Base-by-base conservation (phyloP, 345 rosid genomes). In the Lumnitzera littorea region DNA sequence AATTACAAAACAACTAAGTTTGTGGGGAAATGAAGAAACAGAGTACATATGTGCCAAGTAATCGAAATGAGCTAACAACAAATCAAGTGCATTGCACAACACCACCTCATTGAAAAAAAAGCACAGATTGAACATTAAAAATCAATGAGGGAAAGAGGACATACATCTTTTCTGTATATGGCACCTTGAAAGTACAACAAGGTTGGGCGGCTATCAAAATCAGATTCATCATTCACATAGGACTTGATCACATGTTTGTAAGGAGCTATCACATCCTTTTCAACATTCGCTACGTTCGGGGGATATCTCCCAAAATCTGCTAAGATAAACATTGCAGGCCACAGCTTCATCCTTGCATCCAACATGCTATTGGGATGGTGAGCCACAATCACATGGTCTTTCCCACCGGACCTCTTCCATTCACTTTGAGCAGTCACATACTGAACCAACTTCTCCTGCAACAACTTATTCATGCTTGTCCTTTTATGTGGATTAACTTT, bases 311-410 rank as follows among this genome's bases (percentile, higher is more conserved):
- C 99, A 17, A 94, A 94, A 67, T 94, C 97, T 11, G 97, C 64
- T 12, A 94, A 83, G 60, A 94, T 74, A 69, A 88, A 86, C 80
- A 80, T 82, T 53, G 96, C 91, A 16, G 88, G 84, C 88, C 81
- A 84, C 31, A 94, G 78, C 74, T 84, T 77, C 77, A 67, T 78
- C 74, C 99, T 83, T 16, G 91, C 96, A 69, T 68, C 67, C 23
- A 83, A 63, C 95, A 94, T 76, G 65, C 99, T 94, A 61, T 91
- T 94, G 0, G 99, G 99, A 72, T 94, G 99, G 71, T 94, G 99
- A 50, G 99, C 96, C 76, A 86, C 53, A 25, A 94, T 61, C 15
- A 91, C 57, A 72, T 94, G 99, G 70, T 94, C 87, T 53, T 68
- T 68, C 1, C 97, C 99, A 16, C 91, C 85, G 3, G 91, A 84